These are phyloP conservation scores for Artomyces pyxidatus DNA, from an alignment of 768 basidiomycete genomes.

Conservation along the genomic window DNA sequence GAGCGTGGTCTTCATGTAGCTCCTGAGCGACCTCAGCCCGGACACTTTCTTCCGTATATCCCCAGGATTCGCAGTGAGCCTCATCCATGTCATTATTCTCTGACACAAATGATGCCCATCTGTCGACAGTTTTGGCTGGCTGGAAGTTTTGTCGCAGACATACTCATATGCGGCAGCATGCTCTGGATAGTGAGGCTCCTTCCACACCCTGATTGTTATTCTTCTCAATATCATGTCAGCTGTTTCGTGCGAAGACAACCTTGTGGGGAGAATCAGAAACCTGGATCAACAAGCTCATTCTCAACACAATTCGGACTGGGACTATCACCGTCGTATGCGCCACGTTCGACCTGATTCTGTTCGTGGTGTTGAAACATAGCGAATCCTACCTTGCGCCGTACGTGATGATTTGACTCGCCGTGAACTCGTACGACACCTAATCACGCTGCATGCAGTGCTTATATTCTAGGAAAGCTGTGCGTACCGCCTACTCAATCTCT, in stretches of 20 bases:
- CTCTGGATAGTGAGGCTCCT: conserved; percentile 22
- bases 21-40: background rate
- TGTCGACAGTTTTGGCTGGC: conserved; percentile 20
- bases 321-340: background rate
- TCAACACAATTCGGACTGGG: background rate
- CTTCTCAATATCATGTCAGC: no score
- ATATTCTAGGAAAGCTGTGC: background rate
- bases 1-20: no score
- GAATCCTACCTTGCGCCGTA: background rate
- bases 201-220: no score
- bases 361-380: background rate
- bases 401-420: background rate
- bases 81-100: no score
- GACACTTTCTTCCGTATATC: background rate
- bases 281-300: background rate
- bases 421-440: background rate
- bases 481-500: background rate
- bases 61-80: background rate
- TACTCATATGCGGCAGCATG: conserved; percentile 21
- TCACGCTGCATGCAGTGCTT: background rate
- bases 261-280: background rate
- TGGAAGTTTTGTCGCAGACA: conserved; percentile 18
- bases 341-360: background rate
- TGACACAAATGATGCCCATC: background rate
- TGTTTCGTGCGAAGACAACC: background rate